A percentile compares a stretch with the other conserved stretches of the same genome.
These are phyloP conservation scores for Sporobolomyces roseus DNA, from an alignment of 768 basidiomycete species.

Conservation along the genomic window DNA sequence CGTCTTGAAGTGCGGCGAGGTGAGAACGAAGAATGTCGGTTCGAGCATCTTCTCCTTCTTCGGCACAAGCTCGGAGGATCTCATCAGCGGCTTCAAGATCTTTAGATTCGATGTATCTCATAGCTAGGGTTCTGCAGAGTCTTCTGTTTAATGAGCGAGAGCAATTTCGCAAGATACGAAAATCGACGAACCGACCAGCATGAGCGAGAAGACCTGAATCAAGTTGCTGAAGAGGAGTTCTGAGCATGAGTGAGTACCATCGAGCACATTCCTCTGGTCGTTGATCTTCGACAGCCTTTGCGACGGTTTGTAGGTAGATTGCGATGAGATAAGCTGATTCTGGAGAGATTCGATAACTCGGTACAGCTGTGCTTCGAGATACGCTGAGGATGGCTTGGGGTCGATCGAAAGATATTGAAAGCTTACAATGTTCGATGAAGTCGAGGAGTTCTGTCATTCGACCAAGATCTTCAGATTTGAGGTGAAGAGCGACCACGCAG, in stretches of 20 bases:
- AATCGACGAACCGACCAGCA: background rate
- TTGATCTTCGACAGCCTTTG: background rate
- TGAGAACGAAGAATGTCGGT: background rate
- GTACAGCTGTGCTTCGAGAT: background rate
- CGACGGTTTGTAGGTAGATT: background rate
- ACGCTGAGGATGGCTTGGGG: background rate
- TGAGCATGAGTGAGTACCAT: background rate
- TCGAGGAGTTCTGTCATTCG: background rate
- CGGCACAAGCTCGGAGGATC: background rate
- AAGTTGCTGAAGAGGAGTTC: background rate
- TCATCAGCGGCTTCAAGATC: background rate
- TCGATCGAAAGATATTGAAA: background rate
- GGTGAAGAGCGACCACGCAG: background rate
- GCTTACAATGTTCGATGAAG: background rate
- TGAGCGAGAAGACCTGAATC: background rate
- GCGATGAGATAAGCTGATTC: slow-evolving; percentile 4
- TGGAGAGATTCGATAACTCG: background rate
- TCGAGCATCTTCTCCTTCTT: background rate
- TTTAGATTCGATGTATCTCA: background rate
- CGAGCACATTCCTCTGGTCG: background rate
- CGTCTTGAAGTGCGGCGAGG: background rate
- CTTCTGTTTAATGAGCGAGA: too few relatives aligned
- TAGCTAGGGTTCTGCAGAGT: background rate
- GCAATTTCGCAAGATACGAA: background rate
- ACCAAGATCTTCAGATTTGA: background rate